Conservation (phyloP, 495 filamentous ascomycete genomes). For the Annulohypoxylon bovei region DNA sequence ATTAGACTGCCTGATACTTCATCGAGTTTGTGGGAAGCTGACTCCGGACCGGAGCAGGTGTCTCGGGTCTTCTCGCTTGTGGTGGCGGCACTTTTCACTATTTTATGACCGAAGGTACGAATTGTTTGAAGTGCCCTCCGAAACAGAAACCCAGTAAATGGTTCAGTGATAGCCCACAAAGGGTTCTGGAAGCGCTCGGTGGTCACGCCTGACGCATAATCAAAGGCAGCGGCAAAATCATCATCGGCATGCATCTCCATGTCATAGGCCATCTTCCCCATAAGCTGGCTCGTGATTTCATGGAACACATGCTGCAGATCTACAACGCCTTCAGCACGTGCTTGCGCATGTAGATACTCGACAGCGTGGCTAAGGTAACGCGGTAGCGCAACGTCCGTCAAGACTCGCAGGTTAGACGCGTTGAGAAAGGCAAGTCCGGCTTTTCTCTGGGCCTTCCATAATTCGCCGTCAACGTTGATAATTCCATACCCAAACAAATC, state of each 20-base stretch:
- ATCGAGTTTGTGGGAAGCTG: conserved; percentile 48
- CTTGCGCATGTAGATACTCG: conserved; percentile 41
- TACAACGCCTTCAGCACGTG: conserved; percentile 42
- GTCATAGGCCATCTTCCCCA: conserved; percentile 71
- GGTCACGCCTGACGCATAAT: conserved; percentile 66
- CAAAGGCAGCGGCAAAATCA: conserved; percentile 65
- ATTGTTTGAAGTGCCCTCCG: conserved; percentile 57
- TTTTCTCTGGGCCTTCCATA: conserved; percentile 69
- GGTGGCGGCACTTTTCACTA: conserved; percentile 61
- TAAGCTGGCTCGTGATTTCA: conserved; percentile 67
- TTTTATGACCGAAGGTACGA: conserved; percentile 59
- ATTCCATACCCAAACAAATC: conserved; percentile 71
- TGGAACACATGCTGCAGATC: conserved; percentile 67
- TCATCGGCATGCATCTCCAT: conserved; percentile 69
- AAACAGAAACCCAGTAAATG: conserved; percentile 57
- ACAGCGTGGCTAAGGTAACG: conserved; percentile 57
- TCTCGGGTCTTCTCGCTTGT: conserved; percentile 27
- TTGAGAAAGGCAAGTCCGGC: conserved; percentile 68
- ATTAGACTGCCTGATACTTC: conserved; percentile 64
- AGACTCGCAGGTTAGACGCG: conserved; percentile 62
- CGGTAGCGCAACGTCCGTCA: conserved; percentile 65
- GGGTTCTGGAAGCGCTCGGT: conserved; percentile 71
- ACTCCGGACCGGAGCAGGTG: neutral
- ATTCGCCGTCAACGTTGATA: conserved; percentile 69
- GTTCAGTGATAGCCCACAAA: conserved; percentile 64